These are phyloP conservation scores for Tetrahymena malaccensis DNA, from an alignment of 73 alveolate species.

Conservation along the genomic window DNA sequence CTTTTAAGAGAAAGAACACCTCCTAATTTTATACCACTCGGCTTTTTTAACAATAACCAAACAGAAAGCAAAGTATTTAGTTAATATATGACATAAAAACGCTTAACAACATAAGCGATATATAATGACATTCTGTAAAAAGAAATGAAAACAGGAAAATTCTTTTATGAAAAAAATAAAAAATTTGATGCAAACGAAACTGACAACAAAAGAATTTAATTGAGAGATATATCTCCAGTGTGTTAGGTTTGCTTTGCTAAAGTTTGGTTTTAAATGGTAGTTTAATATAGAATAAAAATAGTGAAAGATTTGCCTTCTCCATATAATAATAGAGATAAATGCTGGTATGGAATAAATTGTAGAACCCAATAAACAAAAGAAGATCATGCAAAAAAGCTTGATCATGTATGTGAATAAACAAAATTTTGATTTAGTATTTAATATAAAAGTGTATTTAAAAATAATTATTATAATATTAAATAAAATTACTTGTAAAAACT, in stretches of 20 bases:
- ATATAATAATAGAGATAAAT: slow-evolving; percentile 33
- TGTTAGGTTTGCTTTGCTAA: slow-evolving; percentile 36
- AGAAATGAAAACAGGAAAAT: slow-evolving; percentile 36
- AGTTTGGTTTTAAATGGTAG: slow-evolving; percentile 50
- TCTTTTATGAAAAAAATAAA: neutral
- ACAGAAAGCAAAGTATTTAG: slow-evolving; percentile 19
- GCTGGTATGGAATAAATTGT: slow-evolving; percentile 65
- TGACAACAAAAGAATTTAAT: neutral
- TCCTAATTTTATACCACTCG: neutral
- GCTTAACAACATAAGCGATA: neutral
- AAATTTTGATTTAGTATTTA: slow-evolving; percentile 4
- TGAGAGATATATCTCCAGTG: slow-evolving; percentile 13
- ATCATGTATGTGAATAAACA: slow-evolving; percentile 50
- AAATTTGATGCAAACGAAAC: slow-evolving; percentile 4
- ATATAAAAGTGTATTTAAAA: neutral
- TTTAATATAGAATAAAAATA: slow-evolving; percentile 43
- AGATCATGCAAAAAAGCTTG: slow-evolving; percentile 56
- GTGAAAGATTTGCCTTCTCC: slow-evolving; percentile 34
- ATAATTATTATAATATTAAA: too few relatives aligned
- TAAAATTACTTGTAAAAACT: too few relatives aligned
- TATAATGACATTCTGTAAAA: neutral
- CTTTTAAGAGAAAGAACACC: neutral
- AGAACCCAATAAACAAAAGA: slow-evolving; percentile 39
- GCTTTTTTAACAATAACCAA: neutral
- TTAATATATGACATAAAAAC: neutral